Conservation (phyloP, 768 basidiomycete species). For the Pholiota molesta region DNA sequence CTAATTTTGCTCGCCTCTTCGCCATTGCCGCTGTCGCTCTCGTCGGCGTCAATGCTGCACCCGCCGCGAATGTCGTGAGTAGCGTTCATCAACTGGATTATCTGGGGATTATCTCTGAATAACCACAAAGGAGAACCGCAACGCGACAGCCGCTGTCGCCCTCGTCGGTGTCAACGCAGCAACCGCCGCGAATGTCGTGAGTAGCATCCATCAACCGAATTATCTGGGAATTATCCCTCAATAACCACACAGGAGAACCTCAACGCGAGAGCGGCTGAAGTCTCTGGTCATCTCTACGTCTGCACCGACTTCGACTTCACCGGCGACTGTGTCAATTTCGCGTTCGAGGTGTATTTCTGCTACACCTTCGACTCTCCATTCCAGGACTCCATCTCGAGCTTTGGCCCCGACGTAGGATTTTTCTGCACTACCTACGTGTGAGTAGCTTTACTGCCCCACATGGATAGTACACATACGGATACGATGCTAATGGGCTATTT, state of each 20-base stretch:
- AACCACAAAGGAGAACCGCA: too few relatives aligned
- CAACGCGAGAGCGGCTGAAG: neutral
- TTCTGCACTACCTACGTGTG: conserved; percentile 7
- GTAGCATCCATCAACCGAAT: neutral
- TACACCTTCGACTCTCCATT: conserved; percentile 8
- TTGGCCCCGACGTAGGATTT: conserved; percentile 8
- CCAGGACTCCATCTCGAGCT: conserved; percentile 12
- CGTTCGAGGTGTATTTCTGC: conserved; percentile 2
- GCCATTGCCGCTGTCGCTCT: neutral
- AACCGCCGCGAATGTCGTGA: neutral
- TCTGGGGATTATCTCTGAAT: too few relatives aligned
- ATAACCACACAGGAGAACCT: neutral
- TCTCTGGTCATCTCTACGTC: conserved; percentile 10
- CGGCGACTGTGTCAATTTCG: conserved; percentile 4
- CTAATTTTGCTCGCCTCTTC: neutral
- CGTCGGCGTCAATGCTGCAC: neutral
- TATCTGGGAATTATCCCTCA: neutral
- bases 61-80: neutral
- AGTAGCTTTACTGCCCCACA: neutral
- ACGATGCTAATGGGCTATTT: too few relatives aligned
- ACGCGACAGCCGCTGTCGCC: neutral
- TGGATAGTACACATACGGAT: too few relatives aligned
- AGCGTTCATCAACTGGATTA: too few relatives aligned
- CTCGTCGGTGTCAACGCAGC: neutral
- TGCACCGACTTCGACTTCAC: conserved; percentile 9